phyloP scores from a whole-genome alignment of 108 stramenopile species.

The Aurantiochytrium sp. region DNA sequence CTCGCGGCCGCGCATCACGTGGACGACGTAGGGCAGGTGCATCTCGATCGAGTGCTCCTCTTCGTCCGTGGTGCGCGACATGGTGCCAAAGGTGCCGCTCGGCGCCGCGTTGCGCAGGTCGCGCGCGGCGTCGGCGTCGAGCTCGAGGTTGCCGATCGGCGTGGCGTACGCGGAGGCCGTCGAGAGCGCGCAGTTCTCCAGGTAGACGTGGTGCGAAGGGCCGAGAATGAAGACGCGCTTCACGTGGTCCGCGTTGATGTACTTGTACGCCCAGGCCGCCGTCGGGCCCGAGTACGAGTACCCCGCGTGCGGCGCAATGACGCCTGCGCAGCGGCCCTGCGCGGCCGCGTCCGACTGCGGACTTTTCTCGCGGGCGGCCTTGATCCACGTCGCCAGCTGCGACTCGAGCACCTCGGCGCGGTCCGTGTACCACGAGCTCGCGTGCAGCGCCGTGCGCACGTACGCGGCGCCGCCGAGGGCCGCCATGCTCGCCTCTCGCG shows the following conservation, averaged over 20 bases:
- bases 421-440: not conserved
- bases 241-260: conserved; percentile 26
- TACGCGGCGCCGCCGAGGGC: not conserved
- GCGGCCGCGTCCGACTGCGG: not conserved
- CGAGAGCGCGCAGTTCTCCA: conserved; percentile 41
- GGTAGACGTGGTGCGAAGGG: conserved; percentile 50
- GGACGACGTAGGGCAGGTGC: conserved; percentile 52
- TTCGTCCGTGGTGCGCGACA: conserved; percentile 42
- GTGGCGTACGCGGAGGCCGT: conserved; percentile 40
- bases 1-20: not conserved
- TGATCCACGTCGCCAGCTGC: not conserved
- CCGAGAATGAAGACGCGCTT: conserved; percentile 45
- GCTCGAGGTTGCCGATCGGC: conserved; percentile 42
- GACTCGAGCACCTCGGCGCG: not conserved
- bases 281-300: conserved; percentile 47
- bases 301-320: conserved; percentile 46
- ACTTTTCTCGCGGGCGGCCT: not conserved
- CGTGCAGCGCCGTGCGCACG: not conserved
- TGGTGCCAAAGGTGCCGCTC: conserved; percentile 37
- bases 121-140: conserved; percentile 35
- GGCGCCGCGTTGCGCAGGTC: conserved; percentile 34
- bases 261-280: conserved; percentile 44
- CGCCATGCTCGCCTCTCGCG: too few relatives aligned
- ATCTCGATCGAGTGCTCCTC: conserved; percentile 54
- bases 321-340: not conserved